Conservation (phyloP, 192 early-diverging fungal genomes). For the Powellomyces hirtus region DNA sequence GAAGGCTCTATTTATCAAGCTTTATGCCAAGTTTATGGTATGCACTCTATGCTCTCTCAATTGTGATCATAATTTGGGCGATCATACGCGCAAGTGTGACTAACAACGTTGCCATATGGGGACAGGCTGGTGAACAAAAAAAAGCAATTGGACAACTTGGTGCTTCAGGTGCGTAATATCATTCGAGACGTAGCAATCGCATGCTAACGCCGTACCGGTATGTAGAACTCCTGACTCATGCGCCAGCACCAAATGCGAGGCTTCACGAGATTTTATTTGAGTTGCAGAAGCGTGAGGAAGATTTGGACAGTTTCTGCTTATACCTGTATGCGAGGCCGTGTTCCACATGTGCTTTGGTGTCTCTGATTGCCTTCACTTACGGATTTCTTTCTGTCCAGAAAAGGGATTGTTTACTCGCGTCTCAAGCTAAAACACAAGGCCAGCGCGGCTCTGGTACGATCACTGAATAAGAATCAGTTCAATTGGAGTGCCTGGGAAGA, state of each 20-base stretch:
- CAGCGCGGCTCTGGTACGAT: constrained; percentile 51
- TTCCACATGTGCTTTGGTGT: background rate
- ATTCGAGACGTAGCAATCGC: background rate
- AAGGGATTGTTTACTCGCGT: constrained; percentile 3
- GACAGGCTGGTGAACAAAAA: background rate
- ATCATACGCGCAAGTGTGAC: background rate
- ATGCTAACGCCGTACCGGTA: too few relatives aligned
- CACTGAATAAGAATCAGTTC: constrained; percentile 70
- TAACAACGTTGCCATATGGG: background rate
- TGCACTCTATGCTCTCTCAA: too few relatives aligned
- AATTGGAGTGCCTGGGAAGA: constrained; percentile 94
- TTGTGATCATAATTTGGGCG: background rate
- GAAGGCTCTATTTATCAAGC: constrained; percentile 67
- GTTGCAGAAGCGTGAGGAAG: constrained; percentile 22
- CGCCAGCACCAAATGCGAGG: background rate
- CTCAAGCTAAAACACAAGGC: constrained; percentile 16
- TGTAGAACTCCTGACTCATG: background rate
- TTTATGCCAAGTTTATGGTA: constrained; percentile 60
- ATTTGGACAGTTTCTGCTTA: constrained; percentile 71
- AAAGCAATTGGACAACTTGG: background rate
- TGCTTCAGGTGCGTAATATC: background rate
- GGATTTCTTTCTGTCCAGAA: background rate
- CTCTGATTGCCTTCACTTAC: too few relatives aligned
- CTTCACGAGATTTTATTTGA: constrained; percentile 4
- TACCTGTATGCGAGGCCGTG: constrained; percentile 41